phyloP scores from a whole-genome alignment of 2,329 filamentous ascomycete genomes.

The Fusarium sp. region DNA sequence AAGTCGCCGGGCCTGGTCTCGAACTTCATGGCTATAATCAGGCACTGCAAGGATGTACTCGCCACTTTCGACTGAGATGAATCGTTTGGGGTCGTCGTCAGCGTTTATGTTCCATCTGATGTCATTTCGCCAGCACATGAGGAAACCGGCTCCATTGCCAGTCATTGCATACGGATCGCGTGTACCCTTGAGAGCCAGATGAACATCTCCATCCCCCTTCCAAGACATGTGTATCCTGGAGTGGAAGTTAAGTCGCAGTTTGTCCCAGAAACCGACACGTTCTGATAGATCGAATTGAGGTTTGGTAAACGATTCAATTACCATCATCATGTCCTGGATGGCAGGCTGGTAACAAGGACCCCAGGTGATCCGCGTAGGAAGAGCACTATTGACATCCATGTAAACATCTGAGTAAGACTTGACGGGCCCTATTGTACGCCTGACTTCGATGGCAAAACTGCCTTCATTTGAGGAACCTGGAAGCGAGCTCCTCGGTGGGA shows the following conservation, averaged over 20 bases:
- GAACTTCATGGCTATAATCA: slow-evolving; percentile 89
- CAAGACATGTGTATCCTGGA: slow-evolving; percentile 89
- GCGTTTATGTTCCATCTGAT: slow-evolving; percentile 88
- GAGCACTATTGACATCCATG: slow-evolving; percentile 90
- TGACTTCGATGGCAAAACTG: slow-evolving; percentile 85
- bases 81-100: slow-evolving; percentile 87
- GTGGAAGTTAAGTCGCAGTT: slow-evolving; percentile 93
- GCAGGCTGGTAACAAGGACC: slow-evolving; percentile 97
- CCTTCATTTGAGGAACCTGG: slow-evolving; percentile 65
- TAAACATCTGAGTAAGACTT: slow-evolving; percentile 96
- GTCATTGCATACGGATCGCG: slow-evolving; percentile 94
- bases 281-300: slow-evolving; percentile 94
- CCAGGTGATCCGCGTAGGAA: slow-evolving; percentile 95
- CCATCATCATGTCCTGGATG: slow-evolving; percentile 99
- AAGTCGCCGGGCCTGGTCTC: slow-evolving; percentile 65
- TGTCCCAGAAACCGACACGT: slow-evolving; percentile 97
- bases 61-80: slow-evolving; percentile 95
- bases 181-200: slow-evolving; percentile 89
- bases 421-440: slow-evolving; percentile 90
- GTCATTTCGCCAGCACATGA: slow-evolving; percentile 98
- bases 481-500: slow-evolving; percentile 73
- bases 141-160: slow-evolving; percentile 90
- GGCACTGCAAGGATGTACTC: slow-evolving; percentile 95
- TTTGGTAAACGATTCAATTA: slow-evolving; percentile 96
- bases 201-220: slow-evolving; percentile 96